These are phyloP conservation scores for Geotrichum ghanense DNA, from an alignment of 805 yeast species.

Conservation along the genomic window DNA sequence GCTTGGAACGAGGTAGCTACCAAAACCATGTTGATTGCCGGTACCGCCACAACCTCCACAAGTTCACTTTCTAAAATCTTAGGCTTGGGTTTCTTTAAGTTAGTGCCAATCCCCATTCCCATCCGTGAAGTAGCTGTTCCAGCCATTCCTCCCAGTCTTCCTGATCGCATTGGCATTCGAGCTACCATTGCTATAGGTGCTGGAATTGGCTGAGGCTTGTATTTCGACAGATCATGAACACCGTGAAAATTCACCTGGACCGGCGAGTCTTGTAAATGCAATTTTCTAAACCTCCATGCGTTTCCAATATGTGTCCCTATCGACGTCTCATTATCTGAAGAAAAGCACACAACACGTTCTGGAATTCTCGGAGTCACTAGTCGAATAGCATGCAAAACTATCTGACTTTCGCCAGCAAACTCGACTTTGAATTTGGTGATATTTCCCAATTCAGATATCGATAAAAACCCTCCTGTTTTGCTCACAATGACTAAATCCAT, in stretches of 20 bases:
- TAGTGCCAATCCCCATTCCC: not conserved
- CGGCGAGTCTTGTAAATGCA: constrained; percentile 32
- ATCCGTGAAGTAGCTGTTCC: not conserved
- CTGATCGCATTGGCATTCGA: not conserved
- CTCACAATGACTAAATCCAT: constrained; percentile 15
- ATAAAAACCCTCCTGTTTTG: constrained; percentile 8
- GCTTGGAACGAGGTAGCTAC: constrained; percentile 12
- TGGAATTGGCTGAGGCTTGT: not conserved
- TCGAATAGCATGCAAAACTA: constrained; percentile 16
- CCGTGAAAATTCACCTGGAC: not conserved
- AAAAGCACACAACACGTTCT: constrained; percentile 53
- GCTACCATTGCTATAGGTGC: not conserved
- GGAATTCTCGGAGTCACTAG: constrained; percentile 62
- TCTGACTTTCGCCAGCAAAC: not conserved
- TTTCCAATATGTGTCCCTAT: constrained; percentile 53
- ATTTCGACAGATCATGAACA: not conserved
- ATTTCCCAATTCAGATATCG: constrained; percentile 2
- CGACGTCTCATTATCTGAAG: constrained; percentile 38
- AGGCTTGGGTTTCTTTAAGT: not conserved
- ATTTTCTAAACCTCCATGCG: constrained; percentile 48
- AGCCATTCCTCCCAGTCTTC: not conserved
- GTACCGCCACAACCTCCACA: constrained; percentile 13
- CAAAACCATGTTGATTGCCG: constrained; percentile 19
- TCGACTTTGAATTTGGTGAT: not conserved
- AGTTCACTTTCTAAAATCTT: constrained; percentile 2